Evolutionary conservation across 352 stramenopile genomes (phyloP).

Genomic region (Globisporangium lucens): DNA sequence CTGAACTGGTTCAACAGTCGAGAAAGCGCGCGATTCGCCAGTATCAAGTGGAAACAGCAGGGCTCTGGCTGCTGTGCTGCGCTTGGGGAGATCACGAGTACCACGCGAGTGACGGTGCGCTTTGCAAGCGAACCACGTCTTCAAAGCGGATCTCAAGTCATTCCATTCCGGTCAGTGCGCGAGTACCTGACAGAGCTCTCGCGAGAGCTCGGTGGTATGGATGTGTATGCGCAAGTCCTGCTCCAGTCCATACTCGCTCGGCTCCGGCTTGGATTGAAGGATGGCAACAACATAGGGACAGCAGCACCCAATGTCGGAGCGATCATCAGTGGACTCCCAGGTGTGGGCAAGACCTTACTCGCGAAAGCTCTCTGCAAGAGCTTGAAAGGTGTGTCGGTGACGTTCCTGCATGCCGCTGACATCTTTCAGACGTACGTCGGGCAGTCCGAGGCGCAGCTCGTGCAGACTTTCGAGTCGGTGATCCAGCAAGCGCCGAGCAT

Average conservation of each 20-base stretch:
- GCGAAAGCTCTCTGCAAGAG: constrained; percentile 38
- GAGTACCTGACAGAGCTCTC: constrained; percentile 31
- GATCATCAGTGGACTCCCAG: constrained; percentile 65
- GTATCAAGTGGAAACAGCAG: constrained; percentile 22
- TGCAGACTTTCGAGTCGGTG: constrained; percentile 56
- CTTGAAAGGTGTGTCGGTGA: constrained; percentile 31
- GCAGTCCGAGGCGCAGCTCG: constrained; percentile 80
- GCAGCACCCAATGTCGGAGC: constrained; percentile 43
- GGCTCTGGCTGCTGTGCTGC: constrained; percentile 37
- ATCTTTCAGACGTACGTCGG: constrained; percentile 94
- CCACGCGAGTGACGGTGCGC: constrained; percentile 27
- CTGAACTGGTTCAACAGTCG: constrained; percentile 49
- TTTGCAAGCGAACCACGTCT: constrained; percentile 18
- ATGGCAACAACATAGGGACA: neutral
- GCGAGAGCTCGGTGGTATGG: constrained; percentile 36
- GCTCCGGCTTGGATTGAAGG: constrained; percentile 11
- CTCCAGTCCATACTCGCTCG: constrained; percentile 39
- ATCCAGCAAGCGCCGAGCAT: constrained; percentile 50
- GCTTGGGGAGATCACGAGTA: constrained; percentile 24
- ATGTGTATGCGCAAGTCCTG: constrained; percentile 31
- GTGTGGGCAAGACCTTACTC: constrained; percentile 69
- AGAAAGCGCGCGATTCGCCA: constrained; percentile 31
- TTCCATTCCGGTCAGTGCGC: constrained; percentile 25
- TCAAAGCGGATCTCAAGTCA: neutral
- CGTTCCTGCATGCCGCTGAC: constrained; percentile 84